phyloP scores from a whole-genome alignment of 1,284 basidiomycete species.

The Malassezia caprae region DNA sequence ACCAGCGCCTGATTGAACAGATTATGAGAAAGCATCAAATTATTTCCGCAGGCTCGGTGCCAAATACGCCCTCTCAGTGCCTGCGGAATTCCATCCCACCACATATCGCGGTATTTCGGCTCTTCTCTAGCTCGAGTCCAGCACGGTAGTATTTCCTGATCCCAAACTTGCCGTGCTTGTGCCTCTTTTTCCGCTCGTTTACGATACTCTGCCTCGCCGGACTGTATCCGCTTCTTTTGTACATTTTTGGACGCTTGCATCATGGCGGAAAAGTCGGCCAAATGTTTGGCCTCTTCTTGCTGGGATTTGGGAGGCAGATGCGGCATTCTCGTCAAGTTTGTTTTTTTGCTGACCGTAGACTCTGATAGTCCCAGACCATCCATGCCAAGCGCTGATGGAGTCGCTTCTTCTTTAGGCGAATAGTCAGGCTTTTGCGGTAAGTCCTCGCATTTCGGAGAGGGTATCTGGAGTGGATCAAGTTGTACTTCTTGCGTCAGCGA shows the following conservation, averaged over 20 bases:
- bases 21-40: conserved; percentile 59
- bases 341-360: background rate
- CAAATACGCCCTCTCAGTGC: conserved; percentile 76
- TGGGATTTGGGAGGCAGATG: conserved; percentile 14
- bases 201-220: conserved; percentile 17
- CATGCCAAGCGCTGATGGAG: background rate
- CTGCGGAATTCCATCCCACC: conserved; percentile 85
- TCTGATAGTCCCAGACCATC: background rate
- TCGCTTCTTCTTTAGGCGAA: background rate
- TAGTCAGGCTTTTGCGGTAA: background rate
- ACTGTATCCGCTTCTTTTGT: conserved; percentile 29
- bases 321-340: conserved; percentile 14
- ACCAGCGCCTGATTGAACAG: conserved; percentile 19
- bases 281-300: conserved; percentile 12
- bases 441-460: background rate
- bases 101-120: conserved; percentile 61
- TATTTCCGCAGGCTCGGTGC: conserved; percentile 78
- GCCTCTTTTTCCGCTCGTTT: conserved; percentile 51
- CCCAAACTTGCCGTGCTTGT: conserved; percentile 63
- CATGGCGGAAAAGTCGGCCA: conserved; percentile 53
- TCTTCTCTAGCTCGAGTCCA: conserved; percentile 67
- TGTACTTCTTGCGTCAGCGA: background rate
- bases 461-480: background rate
- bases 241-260: conserved; percentile 56
- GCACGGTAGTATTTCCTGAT: conserved; percentile 67